These are phyloP conservation scores for Kwoniella sp. DNA, from an alignment of 768 basidiomycete species.

Conservation along the genomic window DNA sequence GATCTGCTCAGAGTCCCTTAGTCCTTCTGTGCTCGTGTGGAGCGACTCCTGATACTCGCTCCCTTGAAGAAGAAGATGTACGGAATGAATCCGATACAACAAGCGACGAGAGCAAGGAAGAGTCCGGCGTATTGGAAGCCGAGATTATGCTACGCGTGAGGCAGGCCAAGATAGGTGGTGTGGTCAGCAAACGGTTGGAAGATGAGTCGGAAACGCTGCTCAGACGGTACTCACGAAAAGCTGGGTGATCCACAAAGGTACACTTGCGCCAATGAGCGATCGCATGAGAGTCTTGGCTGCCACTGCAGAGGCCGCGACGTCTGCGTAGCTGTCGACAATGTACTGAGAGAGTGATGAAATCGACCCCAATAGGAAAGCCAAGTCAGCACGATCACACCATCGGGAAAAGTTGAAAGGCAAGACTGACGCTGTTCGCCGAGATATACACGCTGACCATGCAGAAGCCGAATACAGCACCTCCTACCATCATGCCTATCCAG, in stretches of 20 bases:
- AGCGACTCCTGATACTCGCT: constrained; percentile 30
- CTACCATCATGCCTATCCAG: constrained; percentile 75
- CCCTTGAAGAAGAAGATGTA: constrained; percentile 45
- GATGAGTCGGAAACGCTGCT: not conserved
- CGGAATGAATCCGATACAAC: constrained; percentile 40
- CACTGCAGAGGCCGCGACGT: constrained; percentile 60
- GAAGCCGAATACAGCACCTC: constrained; percentile 61
- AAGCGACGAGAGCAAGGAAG: constrained; percentile 39
- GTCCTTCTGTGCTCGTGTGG: constrained; percentile 26
- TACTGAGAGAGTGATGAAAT: not conserved
- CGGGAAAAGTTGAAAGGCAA: not conserved
- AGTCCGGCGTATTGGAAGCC: constrained; percentile 41
- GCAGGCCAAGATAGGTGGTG: not conserved
- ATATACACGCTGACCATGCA: constrained; percentile 65
- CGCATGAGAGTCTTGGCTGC: constrained; percentile 69
- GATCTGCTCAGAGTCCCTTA: not conserved
- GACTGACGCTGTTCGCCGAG: constrained; percentile 62
- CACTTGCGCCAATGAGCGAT: constrained; percentile 70
- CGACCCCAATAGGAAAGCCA: not conserved
- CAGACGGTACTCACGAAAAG: constrained; percentile 58
- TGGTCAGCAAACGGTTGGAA: not conserved
- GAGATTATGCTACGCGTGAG: constrained; percentile 30
- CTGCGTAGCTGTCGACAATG: constrained; percentile 45
- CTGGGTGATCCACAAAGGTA: constrained; percentile 74
- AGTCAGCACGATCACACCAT: constrained; percentile 2